A percentile compares a stretch with the other conserved stretches of the same genome.
Conservation (phyloP, 441 rosid genomes). For the Gossypium trilobum region DNA sequence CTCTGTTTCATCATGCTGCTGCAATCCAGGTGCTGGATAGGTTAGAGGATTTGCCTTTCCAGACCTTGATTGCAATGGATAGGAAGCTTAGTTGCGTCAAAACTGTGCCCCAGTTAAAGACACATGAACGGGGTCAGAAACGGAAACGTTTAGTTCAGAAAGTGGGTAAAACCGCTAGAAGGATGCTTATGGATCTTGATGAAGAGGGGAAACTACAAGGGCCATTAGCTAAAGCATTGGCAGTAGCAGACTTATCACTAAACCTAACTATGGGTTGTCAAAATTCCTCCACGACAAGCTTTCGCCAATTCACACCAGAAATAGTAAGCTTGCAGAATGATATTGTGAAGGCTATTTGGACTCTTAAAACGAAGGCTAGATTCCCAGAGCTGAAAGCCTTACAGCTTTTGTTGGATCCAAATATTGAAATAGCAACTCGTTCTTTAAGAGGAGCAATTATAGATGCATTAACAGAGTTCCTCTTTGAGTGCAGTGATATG, state of each 20-base stretch:
- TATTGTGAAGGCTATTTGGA: slow-evolving; percentile 56
- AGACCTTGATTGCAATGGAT: slow-evolving; percentile 52
- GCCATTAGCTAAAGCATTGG: slow-evolving; percentile 66
- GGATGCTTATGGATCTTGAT: slow-evolving; percentile 54
- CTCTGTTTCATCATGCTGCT: slow-evolving; percentile 32
- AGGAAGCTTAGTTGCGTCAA: slow-evolving; percentile 51
- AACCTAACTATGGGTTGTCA: slow-evolving; percentile 34
- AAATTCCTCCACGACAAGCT: slow-evolving; percentile 22
- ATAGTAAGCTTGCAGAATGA: slow-evolving; percentile 53
- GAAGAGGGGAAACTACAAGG: slow-evolving; percentile 34
- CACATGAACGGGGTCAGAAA: slow-evolving; percentile 23
- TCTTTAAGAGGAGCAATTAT: slow-evolving; percentile 45
- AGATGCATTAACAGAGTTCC: slow-evolving; percentile 52
- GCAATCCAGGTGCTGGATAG: slow-evolving; percentile 36
- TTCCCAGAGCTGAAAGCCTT: slow-evolving; percentile 42
- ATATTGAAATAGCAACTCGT: slow-evolving; percentile 35
- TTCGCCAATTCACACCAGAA: slow-evolving; percentile 44
- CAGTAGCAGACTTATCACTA: slow-evolving; percentile 49
- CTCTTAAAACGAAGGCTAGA: slow-evolving; percentile 41
- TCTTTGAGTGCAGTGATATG: slow-evolving; percentile 64
- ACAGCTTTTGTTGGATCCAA: slow-evolving; percentile 47
- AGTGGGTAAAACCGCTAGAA: slow-evolving; percentile 32
- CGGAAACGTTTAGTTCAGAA: slow-evolving; percentile 35
- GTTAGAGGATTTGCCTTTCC: slow-evolving; percentile 46
- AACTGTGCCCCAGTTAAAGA: slow-evolving; percentile 30